Evolutionary conservation across 177 flowering plant genomes (phyloP).

Genomic region (Vitis hybrid): DNA sequence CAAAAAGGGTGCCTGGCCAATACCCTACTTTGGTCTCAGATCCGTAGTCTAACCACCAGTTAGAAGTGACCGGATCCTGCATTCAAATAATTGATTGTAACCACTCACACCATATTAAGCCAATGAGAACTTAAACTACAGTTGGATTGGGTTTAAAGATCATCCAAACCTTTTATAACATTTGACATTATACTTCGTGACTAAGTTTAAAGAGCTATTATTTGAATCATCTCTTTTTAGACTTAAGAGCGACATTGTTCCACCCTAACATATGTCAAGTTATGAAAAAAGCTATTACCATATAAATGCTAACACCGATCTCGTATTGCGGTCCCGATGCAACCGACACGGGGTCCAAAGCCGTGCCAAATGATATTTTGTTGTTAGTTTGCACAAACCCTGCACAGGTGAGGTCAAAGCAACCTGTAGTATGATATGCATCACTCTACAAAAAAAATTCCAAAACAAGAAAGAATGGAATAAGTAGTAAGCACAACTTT

Average conservation of each 20-base stretch:
- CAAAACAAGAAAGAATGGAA: background rate
- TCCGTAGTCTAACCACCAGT: conserved; percentile 48
- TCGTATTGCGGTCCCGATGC: conserved; percentile 12
- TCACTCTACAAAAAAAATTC: conserved; percentile 9
- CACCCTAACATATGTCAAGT: too few species aligned
- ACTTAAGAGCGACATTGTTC: too few species aligned
- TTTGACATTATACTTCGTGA: too few species aligned
- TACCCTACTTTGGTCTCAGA: conserved; percentile 32
- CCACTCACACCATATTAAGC: too few species aligned
- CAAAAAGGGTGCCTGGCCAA: conserved; percentile 38
- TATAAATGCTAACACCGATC: conserved; percentile 5
- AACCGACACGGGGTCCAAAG: background rate
- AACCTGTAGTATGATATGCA: conserved; percentile 19
- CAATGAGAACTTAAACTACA: too few species aligned
- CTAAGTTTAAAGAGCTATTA: too few species aligned
- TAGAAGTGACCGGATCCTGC: conserved; percentile 32
- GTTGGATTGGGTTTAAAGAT: too few species aligned
- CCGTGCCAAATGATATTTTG: conserved; percentile 13
- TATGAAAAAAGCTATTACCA: conserved; percentile 4
- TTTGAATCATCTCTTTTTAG: too few species aligned
- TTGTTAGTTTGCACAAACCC: conserved; percentile 28
- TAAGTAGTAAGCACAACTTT: background rate
- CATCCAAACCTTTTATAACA: too few species aligned
- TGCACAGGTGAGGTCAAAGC: conserved; percentile 23
- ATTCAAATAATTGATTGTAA: too few species aligned